Percentiles rank a stretch among this genome's conserved stretches.
Evolutionary conservation across 768 basidiomycete species (phyloP).

Genomic region (Lactarius hatsudake): DNA sequence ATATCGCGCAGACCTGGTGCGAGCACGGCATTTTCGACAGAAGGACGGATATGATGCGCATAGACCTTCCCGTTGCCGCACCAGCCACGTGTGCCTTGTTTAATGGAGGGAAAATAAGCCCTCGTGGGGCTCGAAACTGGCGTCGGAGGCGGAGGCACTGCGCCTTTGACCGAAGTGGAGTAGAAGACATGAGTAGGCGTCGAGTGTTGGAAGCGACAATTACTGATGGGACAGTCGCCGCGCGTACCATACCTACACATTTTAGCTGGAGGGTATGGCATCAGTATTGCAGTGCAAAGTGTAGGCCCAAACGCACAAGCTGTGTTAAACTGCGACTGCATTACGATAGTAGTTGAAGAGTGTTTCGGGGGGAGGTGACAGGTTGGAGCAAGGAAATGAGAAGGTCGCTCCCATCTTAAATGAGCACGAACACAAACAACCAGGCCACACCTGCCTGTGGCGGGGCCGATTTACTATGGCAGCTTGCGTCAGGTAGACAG

Average conservation of each 20-base stretch:
- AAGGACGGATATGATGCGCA: background rate
- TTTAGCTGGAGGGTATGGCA: background rate
- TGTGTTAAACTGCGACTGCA: conserved; percentile 10
- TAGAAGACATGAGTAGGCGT: background rate
- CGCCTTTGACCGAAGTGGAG: background rate
- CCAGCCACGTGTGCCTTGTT: background rate
- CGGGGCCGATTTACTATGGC: background rate
- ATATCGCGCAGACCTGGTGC: background rate
- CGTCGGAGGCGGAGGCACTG: background rate
- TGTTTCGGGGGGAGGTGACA: background rate
- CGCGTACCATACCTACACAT: conserved; percentile 14
- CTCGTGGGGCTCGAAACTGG: background rate
- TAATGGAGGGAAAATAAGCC: background rate
- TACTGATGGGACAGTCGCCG: conserved; percentile 4
- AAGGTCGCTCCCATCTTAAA: conserved; percentile 7
- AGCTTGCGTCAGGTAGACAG: background rate
- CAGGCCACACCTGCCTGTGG: conserved; percentile 15
- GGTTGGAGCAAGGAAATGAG: background rate
- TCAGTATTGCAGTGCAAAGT: background rate
- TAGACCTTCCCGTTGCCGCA: background rate
- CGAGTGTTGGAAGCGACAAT: background rate
- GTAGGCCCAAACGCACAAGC: background rate
- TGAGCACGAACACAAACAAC: no score
- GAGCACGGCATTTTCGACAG: background rate
- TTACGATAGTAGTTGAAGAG: background rate